Conservation (phyloP, 1,284 basidiomycete genomes). For the Leccinum griseonigrum region DNA sequence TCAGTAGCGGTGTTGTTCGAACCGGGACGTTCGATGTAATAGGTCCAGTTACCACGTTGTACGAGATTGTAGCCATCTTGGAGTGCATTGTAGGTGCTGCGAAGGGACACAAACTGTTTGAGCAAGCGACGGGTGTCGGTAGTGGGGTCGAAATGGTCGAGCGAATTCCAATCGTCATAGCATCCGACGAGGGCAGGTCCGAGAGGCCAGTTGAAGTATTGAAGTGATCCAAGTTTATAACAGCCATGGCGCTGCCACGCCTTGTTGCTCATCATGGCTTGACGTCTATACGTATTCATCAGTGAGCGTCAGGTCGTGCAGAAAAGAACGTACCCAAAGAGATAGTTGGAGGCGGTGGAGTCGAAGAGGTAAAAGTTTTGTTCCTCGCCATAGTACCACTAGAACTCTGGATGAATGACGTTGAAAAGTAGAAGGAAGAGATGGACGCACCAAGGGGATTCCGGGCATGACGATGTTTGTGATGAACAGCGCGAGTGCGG, state of each 20-base stretch:
- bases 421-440: not conserved
- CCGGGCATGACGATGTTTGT: constrained; percentile 83
- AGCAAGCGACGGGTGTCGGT: constrained; percentile 71
- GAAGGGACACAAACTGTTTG: constrained; percentile 70
- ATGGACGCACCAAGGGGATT: constrained; percentile 61
- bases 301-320: not conserved
- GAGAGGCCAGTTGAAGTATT: constrained; percentile 89
- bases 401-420: constrained; percentile 6
- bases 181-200: constrained; percentile 78
- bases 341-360: constrained; percentile 82
- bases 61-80: constrained; percentile 85
- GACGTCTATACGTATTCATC: constrained; percentile 56
- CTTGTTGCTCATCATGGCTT: constrained; percentile 79
- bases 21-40: constrained; percentile 72
- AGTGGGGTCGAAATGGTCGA: constrained; percentile 93
- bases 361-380: constrained; percentile 85
- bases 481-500: constrained; percentile 75
- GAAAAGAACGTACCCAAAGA: constrained; percentile 64
- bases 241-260: constrained; percentile 94
- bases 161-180: constrained; percentile 82
- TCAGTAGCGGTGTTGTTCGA: constrained; percentile 79
- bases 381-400: constrained; percentile 87
- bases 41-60: constrained; percentile 81
- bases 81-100: constrained; percentile 64
- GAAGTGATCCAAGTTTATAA: constrained; percentile 82